These are phyloP conservation scores for Limnomonas spitsbergensis DNA, from an alignment of 139 green algal species.

Conservation along the genomic window DNA sequence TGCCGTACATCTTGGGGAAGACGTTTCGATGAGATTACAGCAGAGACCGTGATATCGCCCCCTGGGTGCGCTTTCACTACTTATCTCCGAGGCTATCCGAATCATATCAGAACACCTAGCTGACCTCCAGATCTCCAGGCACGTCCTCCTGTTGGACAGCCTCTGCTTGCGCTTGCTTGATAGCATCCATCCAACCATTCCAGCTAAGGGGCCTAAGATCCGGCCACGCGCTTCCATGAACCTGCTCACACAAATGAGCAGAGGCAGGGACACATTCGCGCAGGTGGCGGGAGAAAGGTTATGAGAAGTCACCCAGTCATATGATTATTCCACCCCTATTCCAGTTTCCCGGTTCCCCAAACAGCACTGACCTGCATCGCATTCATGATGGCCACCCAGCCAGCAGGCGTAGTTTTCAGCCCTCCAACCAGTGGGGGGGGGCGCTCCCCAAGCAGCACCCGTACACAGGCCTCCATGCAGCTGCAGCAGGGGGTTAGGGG, in stretches of 20 bases:
- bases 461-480: slow-evolving; percentile 55
- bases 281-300: no score
- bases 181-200: slow-evolving; percentile 29
- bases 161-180: slow-evolving; percentile 25
- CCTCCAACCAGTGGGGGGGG: slow-evolving; percentile 28
- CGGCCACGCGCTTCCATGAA: slow-evolving; percentile 26
- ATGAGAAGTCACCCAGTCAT: no score
- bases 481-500: background rate
- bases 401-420: slow-evolving; percentile 18
- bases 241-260: slow-evolving; percentile 7
- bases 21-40: no score
- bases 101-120: no score
- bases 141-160: no score
- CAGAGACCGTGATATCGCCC: no score
- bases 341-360: no score
- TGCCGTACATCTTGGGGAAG: no score
- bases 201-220: slow-evolving; percentile 22
- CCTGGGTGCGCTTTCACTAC: no score
- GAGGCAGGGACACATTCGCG: background rate
- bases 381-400: slow-evolving; percentile 39
- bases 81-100: no score
- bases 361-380: slow-evolving; percentile 37
- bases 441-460: slow-evolving; percentile 63
- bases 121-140: no score
- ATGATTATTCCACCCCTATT: no score